These are phyloP conservation scores for Monilinia fructigena DNA, from an alignment of 2,329 filamentous ascomycete species.

Conservation along the genomic window DNA sequence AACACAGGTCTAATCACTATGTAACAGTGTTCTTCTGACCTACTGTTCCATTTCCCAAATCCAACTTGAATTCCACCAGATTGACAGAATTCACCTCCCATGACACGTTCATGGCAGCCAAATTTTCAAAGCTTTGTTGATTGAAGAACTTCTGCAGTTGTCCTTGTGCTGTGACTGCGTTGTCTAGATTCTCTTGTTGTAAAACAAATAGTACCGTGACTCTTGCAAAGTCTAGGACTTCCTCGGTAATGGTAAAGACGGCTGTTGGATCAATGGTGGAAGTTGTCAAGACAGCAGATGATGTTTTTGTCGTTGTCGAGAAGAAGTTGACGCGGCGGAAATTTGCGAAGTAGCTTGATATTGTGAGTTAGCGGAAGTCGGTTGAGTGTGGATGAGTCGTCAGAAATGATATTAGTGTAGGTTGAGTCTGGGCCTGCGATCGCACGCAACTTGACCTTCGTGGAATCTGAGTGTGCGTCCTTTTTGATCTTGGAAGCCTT, in stretches of 20 bases:
- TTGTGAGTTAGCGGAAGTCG: conserved; percentile 6
- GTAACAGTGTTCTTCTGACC: conserved; percentile 1
- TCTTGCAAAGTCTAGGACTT: conserved; percentile 62
- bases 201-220: conserved; percentile 61
- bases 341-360: neutral
- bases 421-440: conserved; percentile 23
- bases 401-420: conserved; percentile 20
- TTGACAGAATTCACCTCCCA: conserved; percentile 35
- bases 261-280: conserved; percentile 27
- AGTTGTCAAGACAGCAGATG: conserved; percentile 24
- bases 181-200: conserved; percentile 52
- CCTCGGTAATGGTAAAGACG: conserved; percentile 52
- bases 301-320: conserved; percentile 24
- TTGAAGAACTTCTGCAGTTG: conserved; percentile 56
- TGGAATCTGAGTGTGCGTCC: neutral
- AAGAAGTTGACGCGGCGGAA: conserved; percentile 10
- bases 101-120: conserved; percentile 35
- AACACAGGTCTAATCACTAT: neutral
- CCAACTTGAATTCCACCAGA: conserved; percentile 26
- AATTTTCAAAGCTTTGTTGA: conserved; percentile 12
- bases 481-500: neutral
- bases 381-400: neutral
- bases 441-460: neutral
- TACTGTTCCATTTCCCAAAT: conserved; percentile 11
- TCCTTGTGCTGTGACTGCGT: conserved; percentile 55